These are phyloP conservation scores for Ganoderma resinaceum DNA, from an alignment of 1,284 basidiomycete genomes.

Conservation along the genomic window DNA sequence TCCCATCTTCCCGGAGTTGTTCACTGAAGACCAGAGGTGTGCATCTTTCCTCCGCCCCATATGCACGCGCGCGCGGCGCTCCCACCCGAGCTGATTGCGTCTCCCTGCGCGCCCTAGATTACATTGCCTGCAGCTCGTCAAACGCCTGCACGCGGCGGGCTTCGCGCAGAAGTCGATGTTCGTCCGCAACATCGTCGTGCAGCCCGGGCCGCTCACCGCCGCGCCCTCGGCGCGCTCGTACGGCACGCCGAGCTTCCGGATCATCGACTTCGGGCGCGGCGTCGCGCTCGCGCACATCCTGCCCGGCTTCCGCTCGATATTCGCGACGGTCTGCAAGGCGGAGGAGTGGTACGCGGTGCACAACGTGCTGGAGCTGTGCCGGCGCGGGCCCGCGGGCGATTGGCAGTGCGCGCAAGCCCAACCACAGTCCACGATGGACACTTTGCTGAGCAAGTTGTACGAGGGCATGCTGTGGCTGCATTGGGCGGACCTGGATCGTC, in stretches of 20 bases:
- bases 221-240: slow-evolving; percentile 33
- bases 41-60: neutral
- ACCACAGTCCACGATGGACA: no score
- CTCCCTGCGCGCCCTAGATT: slow-evolving; percentile 35
- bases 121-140: slow-evolving; percentile 46
- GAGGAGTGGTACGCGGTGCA: neutral
- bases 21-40: neutral
- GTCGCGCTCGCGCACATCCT: neutral
- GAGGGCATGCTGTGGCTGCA: no score
- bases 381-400: no score
- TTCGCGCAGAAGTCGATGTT: slow-evolving; percentile 50
- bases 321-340: neutral
- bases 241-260: slow-evolving; percentile 47
- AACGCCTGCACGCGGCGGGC: slow-evolving; percentile 47
- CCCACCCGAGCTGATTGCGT: neutral
- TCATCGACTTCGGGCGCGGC: slow-evolving; percentile 57
- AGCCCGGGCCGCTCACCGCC: slow-evolving; percentile 49
- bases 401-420: no score
- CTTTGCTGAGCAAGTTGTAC: no score
- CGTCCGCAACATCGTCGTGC: slow-evolving; percentile 52
- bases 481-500: no score
- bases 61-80: neutral
- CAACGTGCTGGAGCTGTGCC: neutral
- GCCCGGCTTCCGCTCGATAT: neutral
- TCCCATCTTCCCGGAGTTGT: slow-evolving; percentile 35